Conservation (phyloP, 1,284 basidiomycete species). For the Tilletiaria anomala region DNA sequence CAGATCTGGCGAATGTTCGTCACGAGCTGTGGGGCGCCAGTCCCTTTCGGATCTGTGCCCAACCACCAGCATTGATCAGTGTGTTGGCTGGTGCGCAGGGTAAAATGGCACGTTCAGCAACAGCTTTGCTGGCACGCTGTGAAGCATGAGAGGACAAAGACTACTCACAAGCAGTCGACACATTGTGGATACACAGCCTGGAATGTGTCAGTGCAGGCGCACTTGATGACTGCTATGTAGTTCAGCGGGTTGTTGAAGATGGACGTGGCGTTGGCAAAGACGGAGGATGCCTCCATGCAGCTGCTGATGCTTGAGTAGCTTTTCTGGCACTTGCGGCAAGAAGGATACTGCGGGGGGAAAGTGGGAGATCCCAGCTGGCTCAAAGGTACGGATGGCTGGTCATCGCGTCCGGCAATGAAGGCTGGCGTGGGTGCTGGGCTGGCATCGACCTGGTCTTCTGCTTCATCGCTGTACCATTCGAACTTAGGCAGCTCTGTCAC, state of each 20-base stretch:
- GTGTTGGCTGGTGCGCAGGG: no score
- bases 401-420: no score
- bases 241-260: constrained; percentile 24
- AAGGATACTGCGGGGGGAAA: constrained; percentile 19
- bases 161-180: constrained; percentile 52
- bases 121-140: no score
- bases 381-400: constrained; percentile 15
- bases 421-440: no score
- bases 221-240: constrained; percentile 47
- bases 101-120: no score
- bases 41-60: constrained; percentile 24
- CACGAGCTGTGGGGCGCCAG: constrained; percentile 14
- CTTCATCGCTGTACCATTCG: no score
- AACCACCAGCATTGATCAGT: constrained; percentile 12
- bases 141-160: no score
- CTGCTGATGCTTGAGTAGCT: constrained; percentile 16
- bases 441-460: no score
- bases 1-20: constrained; percentile 24
- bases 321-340: constrained; percentile 21
- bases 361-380: constrained; percentile 12
- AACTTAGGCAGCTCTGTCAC: no score
- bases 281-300: constrained; percentile 18
- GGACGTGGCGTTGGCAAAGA: constrained; percentile 17
- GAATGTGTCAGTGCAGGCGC: constrained; percentile 55
- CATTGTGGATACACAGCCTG: constrained; percentile 55